Percentiles rank a stretch among this genome's conserved stretches.
These are phyloP conservation scores for Neurospora africana DNA, from an alignment of 495 filamentous ascomycete genomes.

Conservation along the genomic window DNA sequence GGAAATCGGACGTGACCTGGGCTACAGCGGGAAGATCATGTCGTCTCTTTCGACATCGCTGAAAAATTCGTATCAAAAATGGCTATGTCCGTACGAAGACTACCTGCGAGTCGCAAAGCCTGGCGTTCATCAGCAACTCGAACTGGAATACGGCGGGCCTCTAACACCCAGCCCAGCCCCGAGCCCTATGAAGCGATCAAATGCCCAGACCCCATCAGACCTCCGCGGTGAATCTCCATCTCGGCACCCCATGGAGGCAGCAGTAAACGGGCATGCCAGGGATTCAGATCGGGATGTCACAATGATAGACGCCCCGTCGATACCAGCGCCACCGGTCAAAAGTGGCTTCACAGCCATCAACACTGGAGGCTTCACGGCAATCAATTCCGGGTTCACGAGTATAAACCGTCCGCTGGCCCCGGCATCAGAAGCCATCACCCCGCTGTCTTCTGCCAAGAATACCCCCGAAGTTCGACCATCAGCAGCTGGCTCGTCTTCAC, in stretches of 20 bases:
- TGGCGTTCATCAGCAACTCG: conserved; percentile 90
- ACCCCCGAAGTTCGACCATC: conserved; percentile 50
- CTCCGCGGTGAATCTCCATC: conserved; percentile 59
- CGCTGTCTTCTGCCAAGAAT: conserved; percentile 43
- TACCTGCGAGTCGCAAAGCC: conserved; percentile 89
- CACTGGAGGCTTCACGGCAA: conserved; percentile 35
- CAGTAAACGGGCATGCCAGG: conserved; percentile 42
- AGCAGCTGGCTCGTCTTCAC: conserved; percentile 37
- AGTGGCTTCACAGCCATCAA: conserved; percentile 72
- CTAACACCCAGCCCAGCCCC: conserved; percentile 83
- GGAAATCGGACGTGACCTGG: conserved; percentile 91
- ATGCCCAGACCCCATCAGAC: conserved; percentile 57
- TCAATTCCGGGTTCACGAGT: conserved; percentile 64
- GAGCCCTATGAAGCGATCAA: conserved; percentile 73
- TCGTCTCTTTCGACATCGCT: conserved; percentile 97
- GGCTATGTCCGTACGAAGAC: conserved; percentile 93
- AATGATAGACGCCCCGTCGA: conserved; percentile 40
- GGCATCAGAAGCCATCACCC: conserved; percentile 32
- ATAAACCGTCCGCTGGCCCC: conserved; percentile 45
- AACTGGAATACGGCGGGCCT: conserved; percentile 86
- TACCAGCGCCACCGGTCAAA: conserved; percentile 29
- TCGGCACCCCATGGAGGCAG: conserved; percentile 55
- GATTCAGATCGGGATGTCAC: conserved; percentile 41
- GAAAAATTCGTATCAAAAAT: conserved; percentile 96
- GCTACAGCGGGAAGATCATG: conserved; percentile 99